phyloP scores from a whole-genome alignment of 352 stramenopile species.

The Globisporangium camurandrum region DNA sequence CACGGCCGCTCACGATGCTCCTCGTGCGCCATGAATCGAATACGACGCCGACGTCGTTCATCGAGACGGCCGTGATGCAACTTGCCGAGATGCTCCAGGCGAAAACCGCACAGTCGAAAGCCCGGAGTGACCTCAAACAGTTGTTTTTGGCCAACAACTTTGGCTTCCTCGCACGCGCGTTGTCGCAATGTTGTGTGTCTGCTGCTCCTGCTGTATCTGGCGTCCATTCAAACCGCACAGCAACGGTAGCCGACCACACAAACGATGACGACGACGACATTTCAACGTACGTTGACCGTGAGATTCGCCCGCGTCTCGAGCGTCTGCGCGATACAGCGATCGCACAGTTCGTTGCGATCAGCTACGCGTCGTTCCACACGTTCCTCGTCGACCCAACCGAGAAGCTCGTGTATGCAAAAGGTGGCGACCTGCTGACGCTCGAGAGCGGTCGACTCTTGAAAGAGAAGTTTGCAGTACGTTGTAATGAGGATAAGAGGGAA shows the following conservation, averaged over 20 bases:
- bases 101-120: constrained; percentile 48
- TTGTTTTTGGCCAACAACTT: constrained; percentile 95
- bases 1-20: constrained; percentile 45
- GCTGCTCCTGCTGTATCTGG: too few species aligned
- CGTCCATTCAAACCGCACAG: too few species aligned
- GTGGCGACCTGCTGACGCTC: too few species aligned
- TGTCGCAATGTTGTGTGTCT: too few species aligned
- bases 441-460: constrained; percentile 88
- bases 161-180: constrained; percentile 81
- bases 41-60: constrained; percentile 36
- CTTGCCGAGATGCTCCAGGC: constrained; percentile 47
- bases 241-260: too few species aligned
- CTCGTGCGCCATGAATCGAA: constrained; percentile 42
- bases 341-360: constrained; percentile 82
- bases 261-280: constrained; percentile 22
- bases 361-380: too few species aligned
- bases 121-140: constrained; percentile 45
- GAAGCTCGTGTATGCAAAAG: too few species aligned
- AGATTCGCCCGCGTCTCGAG: constrained; percentile 78
- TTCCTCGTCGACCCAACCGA: too few species aligned
- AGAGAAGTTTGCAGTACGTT: constrained; percentile 81
- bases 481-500: background rate
- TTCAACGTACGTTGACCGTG: constrained; percentile 38
- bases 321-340: constrained; percentile 82
- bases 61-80: constrained; percentile 63